A percentile compares a stretch with the other conserved stretches of the same genome.
Conservation (phyloP, 352 stramenopile species). For the Pythium dissimile region DNA sequence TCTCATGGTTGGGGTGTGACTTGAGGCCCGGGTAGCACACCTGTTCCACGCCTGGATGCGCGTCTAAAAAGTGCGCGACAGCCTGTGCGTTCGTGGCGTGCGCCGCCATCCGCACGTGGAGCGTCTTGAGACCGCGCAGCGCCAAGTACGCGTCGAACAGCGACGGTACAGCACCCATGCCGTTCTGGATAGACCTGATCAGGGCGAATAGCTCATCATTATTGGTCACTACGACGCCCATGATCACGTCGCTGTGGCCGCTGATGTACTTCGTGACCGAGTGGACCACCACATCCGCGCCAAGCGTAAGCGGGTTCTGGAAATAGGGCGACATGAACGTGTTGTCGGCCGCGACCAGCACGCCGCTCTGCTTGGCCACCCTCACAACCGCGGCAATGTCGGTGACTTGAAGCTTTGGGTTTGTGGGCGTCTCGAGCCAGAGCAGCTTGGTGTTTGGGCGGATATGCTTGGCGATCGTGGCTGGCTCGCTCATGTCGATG, state of each 20-base stretch:
- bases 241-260: slow-evolving; percentile 93
- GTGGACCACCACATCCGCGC: slow-evolving; percentile 92
- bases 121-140: slow-evolving; percentile 94
- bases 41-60: slow-evolving; percentile 87
- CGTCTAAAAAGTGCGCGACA: slow-evolving; percentile 88
- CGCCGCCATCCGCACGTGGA: slow-evolving; percentile 92
- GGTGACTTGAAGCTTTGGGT: slow-evolving; percentile 94
- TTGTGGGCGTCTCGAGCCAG: slow-evolving; percentile 92
- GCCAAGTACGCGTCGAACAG: slow-evolving; percentile 94
- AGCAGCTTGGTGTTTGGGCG: slow-evolving; percentile 92
- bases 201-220: slow-evolving; percentile 92
- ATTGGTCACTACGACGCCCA: slow-evolving; percentile 91
- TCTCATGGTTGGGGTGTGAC: slow-evolving; percentile 87
- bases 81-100: slow-evolving; percentile 93
- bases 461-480: slow-evolving; percentile 77
- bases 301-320: slow-evolving; percentile 89
- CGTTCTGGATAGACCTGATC: slow-evolving; percentile 92
- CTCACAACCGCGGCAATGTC: slow-evolving; percentile 90
- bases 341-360: slow-evolving; percentile 92
- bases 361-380: slow-evolving; percentile 85
- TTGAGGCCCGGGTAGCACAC: slow-evolving; percentile 91
- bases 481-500: slow-evolving; percentile 89
- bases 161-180: slow-evolving; percentile 90
- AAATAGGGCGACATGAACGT: slow-evolving; percentile 95
- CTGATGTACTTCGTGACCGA: slow-evolving; percentile 97